Base-by-base conservation (phyloP, 169 alveolate species). In the Eimeria necatrix region DNA sequence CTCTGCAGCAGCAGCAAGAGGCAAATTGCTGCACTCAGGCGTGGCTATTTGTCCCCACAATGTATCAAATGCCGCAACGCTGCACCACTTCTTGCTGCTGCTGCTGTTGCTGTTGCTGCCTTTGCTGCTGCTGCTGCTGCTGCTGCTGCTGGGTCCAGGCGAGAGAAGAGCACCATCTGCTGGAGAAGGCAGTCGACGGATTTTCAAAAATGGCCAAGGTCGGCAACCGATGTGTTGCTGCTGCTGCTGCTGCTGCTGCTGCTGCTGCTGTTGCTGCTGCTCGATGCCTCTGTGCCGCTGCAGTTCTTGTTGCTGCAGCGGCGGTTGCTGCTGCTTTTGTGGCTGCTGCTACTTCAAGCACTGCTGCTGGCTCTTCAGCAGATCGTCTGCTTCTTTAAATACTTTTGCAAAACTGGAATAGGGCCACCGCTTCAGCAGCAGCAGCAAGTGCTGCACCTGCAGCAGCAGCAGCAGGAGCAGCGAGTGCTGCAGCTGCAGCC, bases 211-310 rank as follows among this genome's bases (percentile, higher is more conserved):
- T 0, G 20, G 68, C 68, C 20, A 56, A 56, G 20, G 22, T 18
- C 12, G 22, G 12, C 68, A 10, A 56, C 22, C 22, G 22, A 10
- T 68, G 46, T n/a, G 78, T n/a, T 68, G 78, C 78, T 68, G 32
- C 78, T 68, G 78, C 78, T 68, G 78, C 32, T n/a, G 32, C 78
- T n/a, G 46, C 32, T 68, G 78, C 68, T 56, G 68, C 20, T 56
- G 32, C 78, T 68, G 78, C 78, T 68, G 78, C 32, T n/a, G 32
- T 52, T n/a, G 46, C 32, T 68, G 78, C 68, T 56, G 68, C 20
- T 56, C 1, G 22, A 10, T 32, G 41, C 41, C 3, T 32, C 41
- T 32, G 41, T 32, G 41, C 41, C 41, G 41, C 41, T 32, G 41
- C 41, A 32, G 41, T 32, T 32, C 41, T 32, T 32, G 41, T 32